Evolutionary conservation across 805 yeast species (phyloP).

Genomic region (Wickerhamiella kazuoi): DNA sequence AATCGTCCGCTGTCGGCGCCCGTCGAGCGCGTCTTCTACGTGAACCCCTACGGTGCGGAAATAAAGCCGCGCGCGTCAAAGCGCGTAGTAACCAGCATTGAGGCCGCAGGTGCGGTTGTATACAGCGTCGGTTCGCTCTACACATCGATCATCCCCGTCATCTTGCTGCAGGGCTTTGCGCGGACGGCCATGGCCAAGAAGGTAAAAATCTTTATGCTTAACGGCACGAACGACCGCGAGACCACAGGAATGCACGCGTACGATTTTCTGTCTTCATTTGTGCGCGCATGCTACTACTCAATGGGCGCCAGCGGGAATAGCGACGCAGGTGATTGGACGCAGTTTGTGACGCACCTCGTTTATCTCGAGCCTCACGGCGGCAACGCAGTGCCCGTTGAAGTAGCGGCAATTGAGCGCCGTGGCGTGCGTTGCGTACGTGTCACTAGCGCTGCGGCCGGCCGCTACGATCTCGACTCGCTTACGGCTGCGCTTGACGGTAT

Average conservation of each 20-base stretch:
- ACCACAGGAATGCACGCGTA: constrained; percentile 48
- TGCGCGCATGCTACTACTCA: constrained; percentile 39
- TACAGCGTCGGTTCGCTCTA: constrained; percentile 77
- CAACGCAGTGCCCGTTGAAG: background rate
- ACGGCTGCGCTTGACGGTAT: background rate
- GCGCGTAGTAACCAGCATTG: constrained; percentile 36
- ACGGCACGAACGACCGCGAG: constrained; percentile 66
- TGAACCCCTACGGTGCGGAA: constrained; percentile 78
- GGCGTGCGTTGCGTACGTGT: constrained; percentile 4
- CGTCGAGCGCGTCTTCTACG: constrained; percentile 53
- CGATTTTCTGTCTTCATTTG: constrained; percentile 40
- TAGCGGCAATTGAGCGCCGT: background rate
- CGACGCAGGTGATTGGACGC: constrained; percentile 21
- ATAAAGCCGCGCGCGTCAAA: constrained; percentile 57
- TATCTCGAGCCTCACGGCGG: constrained; percentile 18
- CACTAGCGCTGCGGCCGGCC: background rate
- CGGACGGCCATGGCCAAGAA: constrained; percentile 20
- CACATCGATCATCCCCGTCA: constrained; percentile 72
- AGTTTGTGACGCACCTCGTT: constrained; percentile 46
- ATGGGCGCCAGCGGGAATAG: constrained; percentile 1
- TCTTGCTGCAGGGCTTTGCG: constrained; percentile 52
- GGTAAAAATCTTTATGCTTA: constrained; percentile 38
- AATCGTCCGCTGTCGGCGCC: constrained; percentile 55
- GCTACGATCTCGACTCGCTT: background rate
- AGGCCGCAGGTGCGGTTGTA: constrained; percentile 35